Conservation (phyloP, 192 early-diverging fungal genomes). For the Gaertneriomyces semiglobifer region DNA sequence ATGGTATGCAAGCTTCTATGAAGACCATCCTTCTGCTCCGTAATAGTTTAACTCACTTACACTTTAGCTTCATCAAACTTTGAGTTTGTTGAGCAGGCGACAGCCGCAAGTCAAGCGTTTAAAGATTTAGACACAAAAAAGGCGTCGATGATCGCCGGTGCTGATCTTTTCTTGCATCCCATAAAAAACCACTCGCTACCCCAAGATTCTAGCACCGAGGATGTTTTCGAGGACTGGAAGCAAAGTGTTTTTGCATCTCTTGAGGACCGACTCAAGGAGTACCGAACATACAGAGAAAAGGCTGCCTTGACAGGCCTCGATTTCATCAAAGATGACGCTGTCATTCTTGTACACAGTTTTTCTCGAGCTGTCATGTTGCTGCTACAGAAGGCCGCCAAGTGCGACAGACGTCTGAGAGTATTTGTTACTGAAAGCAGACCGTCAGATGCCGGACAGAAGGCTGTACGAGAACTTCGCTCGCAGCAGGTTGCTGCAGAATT, state of each 20-base stretch:
- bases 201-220: slow-evolving; percentile 37
- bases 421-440: slow-evolving; percentile 90
- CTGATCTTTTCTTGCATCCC: slow-evolving; percentile 75
- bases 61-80: slow-evolving; percentile 75
- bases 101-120: slow-evolving; percentile 61
- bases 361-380: slow-evolving; percentile 90
- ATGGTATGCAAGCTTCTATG: slow-evolving; percentile 4
- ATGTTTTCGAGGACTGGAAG: slow-evolving; percentile 42
- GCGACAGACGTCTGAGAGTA: slow-evolving; percentile 85
- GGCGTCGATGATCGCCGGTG: slow-evolving; percentile 83
- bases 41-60: not conserved
- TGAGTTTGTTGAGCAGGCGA: slow-evolving; percentile 80
- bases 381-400: slow-evolving; percentile 66
- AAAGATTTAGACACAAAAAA: slow-evolving; percentile 63
- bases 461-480: slow-evolving; percentile 64
- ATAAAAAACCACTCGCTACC: slow-evolving; percentile 54
- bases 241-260: slow-evolving; percentile 3
- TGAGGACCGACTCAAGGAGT: slow-evolving; percentile 10
- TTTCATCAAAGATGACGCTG: slow-evolving; percentile 23
- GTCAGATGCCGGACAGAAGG: slow-evolving; percentile 57
- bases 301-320: slow-evolving; percentile 18
- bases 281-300: slow-evolving; percentile 4
- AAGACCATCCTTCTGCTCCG: not conserved
- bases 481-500: slow-evolving; percentile 79
- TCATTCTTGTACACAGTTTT: slow-evolving; percentile 91